Percentiles rank a stretch among this genome's conserved stretches.
Conservation (phyloP, 2,329 filamentous ascomycete species). For the Clonostachys rosea region DNA sequence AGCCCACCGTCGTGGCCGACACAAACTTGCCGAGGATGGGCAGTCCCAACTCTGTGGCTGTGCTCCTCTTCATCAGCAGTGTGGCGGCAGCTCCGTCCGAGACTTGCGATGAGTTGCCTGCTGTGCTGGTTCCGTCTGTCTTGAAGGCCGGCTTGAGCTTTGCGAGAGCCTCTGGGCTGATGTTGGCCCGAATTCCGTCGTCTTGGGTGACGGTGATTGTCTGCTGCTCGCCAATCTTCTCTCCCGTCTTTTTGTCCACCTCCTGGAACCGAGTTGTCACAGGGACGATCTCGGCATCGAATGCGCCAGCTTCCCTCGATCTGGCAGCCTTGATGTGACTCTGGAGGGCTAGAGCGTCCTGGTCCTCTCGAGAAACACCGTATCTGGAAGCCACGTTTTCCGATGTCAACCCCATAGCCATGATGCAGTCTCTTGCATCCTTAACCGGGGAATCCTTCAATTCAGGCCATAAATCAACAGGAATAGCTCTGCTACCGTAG, state of each 20-base stretch:
- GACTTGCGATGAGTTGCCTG: conserved; percentile 82
- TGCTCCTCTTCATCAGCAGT: conserved; percentile 80
- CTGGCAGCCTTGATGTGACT: conserved; percentile 69
- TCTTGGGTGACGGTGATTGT: conserved; percentile 68
- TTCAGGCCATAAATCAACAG: conserved; percentile 72
- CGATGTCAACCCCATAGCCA: conserved; percentile 88
- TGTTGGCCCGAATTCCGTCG: conserved; percentile 73
- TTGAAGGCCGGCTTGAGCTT: conserved; percentile 85
- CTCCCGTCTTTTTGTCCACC: conserved; percentile 52
- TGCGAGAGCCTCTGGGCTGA: conserved; percentile 65
- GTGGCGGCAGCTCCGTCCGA: conserved; percentile 83
- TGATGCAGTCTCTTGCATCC: conserved; percentile 80
- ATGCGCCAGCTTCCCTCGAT: conserved; percentile 65
- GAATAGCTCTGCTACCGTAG: conserved; percentile 82
- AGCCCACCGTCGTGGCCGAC: conserved; percentile 70
- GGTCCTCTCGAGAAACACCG: conserved; percentile 66
- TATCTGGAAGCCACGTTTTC: conserved; percentile 85
- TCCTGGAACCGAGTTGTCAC: conserved; percentile 68
- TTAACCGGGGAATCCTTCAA: conserved; percentile 59
- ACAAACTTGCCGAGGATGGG: conserved; percentile 81
- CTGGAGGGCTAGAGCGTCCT: conserved; percentile 76
- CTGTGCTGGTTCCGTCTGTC: conserved; percentile 70
- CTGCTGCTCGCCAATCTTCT: conserved; percentile 49
- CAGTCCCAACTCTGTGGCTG: conserved; percentile 69
- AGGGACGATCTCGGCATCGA: conserved; percentile 75